Percentiles rank a stretch among this genome's conserved stretches.
phyloP scores from a whole-genome alignment of 2,329 filamentous ascomycete species.

The Aciculosporium take region DNA sequence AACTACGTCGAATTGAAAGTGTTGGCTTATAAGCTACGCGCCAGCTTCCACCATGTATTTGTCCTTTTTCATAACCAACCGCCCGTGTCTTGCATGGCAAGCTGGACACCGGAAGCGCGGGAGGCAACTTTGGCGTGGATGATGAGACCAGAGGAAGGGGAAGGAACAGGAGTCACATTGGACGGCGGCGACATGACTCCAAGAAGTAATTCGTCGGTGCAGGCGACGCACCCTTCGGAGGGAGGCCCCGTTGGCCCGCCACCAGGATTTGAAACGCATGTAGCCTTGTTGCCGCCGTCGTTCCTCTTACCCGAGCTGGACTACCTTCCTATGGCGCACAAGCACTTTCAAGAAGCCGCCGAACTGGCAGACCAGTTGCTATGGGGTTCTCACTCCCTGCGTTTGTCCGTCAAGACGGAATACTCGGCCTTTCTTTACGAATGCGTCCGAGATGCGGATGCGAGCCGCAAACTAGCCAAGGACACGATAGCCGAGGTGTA shows the following conservation, averaged over 20 bases:
- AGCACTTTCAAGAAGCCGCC: constrained; percentile 67
- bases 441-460: constrained; percentile 69
- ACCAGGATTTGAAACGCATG: constrained; percentile 35
- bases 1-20: constrained; percentile 75
- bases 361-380: constrained; percentile 60
- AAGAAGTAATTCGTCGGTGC: constrained; percentile 30
- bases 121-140: constrained; percentile 19
- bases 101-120: constrained; percentile 33
- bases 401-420: constrained; percentile 81
- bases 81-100: constrained; percentile 48
- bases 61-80: constrained; percentile 92
- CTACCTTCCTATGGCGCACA: constrained; percentile 69
- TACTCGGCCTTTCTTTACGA: constrained; percentile 90
- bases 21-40: constrained; percentile 77
- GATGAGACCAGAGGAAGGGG: constrained; percentile 29
- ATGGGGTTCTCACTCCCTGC: constrained; percentile 77
- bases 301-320: constrained; percentile 69
- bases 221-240: constrained; percentile 36
- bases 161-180: constrained; percentile 24
- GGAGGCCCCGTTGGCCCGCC: constrained; percentile 44
- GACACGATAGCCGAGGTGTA: constrained; percentile 83
- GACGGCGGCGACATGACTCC: constrained; percentile 26
- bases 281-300: constrained; percentile 37
- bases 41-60: constrained; percentile 93
- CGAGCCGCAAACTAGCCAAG: constrained; percentile 62